phyloP scores from a whole-genome alignment of 768 basidiomycete genomes.

The Termitomyces sp. region DNA sequence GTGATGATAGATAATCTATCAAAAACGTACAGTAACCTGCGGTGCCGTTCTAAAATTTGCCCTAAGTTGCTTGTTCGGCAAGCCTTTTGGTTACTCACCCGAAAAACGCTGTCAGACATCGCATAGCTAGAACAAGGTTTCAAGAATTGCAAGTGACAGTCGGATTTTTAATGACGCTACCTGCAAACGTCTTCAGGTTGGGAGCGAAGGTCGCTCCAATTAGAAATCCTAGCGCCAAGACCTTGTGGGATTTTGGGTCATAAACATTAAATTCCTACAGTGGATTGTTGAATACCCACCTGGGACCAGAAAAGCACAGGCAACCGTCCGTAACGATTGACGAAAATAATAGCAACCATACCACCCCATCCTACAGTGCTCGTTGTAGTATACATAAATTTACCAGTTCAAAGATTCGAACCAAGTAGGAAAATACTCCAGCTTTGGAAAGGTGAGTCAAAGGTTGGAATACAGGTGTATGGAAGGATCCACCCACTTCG shows the following conservation, averaged over 20 bases:
- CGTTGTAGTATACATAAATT: neutral
- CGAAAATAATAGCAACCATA: conserved; percentile 42
- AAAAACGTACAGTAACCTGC: conserved; percentile 35
- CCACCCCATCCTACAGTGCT: conserved; percentile 36
- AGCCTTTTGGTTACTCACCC: conserved; percentile 17
- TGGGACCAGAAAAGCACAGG: conserved; percentile 58
- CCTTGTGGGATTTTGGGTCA: conserved; percentile 17
- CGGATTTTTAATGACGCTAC: conserved; percentile 4
- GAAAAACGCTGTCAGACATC: conserved; percentile 28
- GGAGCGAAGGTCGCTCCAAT: conserved; percentile 51
- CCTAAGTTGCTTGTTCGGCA: neutral
- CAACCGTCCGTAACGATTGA: conserved; percentile 51
- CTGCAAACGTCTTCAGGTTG: conserved; percentile 38
- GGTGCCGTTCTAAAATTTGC: conserved; percentile 35
- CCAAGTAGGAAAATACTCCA: conserved; percentile 56
- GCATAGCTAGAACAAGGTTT: conserved; percentile 18
- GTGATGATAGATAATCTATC: neutral
- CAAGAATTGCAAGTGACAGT: neutral
- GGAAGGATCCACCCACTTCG: conserved; percentile 25
- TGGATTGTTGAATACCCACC: conserved; percentile 19
- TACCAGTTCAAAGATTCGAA: conserved; percentile 4
- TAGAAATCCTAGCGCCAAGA: conserved; percentile 45
- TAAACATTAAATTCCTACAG: neutral
- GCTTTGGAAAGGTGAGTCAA: conserved; percentile 20
- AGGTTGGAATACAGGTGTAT: neutral